These are phyloP conservation scores for Trametes gibbosa DNA, from an alignment of 768 basidiomycete species.

Conservation along the genomic window DNA sequence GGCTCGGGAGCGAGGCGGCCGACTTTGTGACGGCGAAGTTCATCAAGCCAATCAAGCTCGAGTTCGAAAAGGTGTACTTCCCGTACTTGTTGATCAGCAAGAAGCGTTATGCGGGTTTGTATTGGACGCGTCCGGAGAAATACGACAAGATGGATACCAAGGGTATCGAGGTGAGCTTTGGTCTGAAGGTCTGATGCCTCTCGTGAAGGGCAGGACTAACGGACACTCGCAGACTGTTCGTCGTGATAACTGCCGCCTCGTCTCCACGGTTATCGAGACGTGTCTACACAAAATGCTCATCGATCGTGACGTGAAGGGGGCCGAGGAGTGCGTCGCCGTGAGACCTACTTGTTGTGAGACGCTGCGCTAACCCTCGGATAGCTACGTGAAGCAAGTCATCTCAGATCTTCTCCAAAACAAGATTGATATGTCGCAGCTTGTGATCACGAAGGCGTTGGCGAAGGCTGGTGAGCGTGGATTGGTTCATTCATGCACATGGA, in stretches of 20 bases:
- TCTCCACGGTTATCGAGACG: conserved; percentile 96
- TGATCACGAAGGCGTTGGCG: conserved; percentile 95
- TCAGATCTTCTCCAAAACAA: conserved; percentile 94
- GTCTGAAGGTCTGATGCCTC: background rate
- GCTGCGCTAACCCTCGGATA: conserved; percentile 30
- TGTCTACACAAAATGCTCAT: conserved; percentile 98
- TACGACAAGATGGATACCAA: conserved; percentile 99
- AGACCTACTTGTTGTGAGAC: background rate
- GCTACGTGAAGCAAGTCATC: conserved; percentile 92
- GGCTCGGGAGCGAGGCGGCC: conserved; percentile 88
- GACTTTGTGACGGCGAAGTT: conserved; percentile 89
- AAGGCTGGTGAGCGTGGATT: conserved; percentile 60
- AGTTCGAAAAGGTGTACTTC: conserved; percentile 99
- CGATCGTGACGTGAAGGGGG: conserved; percentile 89
- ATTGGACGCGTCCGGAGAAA: conserved; percentile 95
- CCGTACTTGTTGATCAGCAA: conserved; percentile 98
- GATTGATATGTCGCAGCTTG: conserved; percentile 97
- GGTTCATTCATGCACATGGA: background rate
- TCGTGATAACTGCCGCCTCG: conserved; percentile 97
- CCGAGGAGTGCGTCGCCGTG: conserved; percentile 84
- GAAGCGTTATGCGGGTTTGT: conserved; percentile 96
- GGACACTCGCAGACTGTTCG: conserved; percentile 74
- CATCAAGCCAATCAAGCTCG: conserved; percentile 93
- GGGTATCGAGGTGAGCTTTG: conserved; percentile 80
- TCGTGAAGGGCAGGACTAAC: background rate